A percentile compares a stretch with the other conserved stretches of the same genome.
phyloP scores from a whole-genome alignment of 169 alveolate genomes.

The Amoebophrya sp. region DNA sequence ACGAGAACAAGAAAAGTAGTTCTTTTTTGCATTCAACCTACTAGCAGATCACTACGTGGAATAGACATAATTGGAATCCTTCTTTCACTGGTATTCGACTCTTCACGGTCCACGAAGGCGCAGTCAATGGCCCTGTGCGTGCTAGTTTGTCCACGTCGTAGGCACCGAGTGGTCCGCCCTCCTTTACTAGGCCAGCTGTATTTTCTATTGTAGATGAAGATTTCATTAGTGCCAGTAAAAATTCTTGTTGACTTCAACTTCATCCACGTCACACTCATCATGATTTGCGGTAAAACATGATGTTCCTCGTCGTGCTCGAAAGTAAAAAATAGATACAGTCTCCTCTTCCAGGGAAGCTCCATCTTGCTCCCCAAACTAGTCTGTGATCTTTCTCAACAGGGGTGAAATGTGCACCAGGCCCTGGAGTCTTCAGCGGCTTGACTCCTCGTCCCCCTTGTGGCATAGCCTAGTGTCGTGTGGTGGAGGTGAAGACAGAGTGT shows the following conservation, averaged over 20 bases:
- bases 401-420: not conserved
- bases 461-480: too few species aligned
- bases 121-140: not conserved
- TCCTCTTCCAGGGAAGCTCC: not conserved
- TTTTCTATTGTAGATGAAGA: too few species aligned
- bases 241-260: too few species aligned
- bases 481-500: too few species aligned
- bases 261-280: too few species aligned
- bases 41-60: too few species aligned
- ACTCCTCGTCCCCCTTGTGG: not conserved
- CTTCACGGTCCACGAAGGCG: not conserved
- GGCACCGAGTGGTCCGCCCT: constrained; percentile 1
- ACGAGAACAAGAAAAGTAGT: not conserved
- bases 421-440: not conserved
- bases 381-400: not conserved
- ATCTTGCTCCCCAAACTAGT: not conserved
- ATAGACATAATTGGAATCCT: too few species aligned
- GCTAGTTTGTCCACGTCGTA: not conserved
- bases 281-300: too few species aligned
- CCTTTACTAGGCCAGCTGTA: not conserved
- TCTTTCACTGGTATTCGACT: too few species aligned
- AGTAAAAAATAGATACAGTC: not conserved
- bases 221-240: too few species aligned
- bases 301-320: too few species aligned
- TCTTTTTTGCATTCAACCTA: too few species aligned